Conservation (phyloP, 768 basidiomycete species). For the Leccinum variicolor region DNA sequence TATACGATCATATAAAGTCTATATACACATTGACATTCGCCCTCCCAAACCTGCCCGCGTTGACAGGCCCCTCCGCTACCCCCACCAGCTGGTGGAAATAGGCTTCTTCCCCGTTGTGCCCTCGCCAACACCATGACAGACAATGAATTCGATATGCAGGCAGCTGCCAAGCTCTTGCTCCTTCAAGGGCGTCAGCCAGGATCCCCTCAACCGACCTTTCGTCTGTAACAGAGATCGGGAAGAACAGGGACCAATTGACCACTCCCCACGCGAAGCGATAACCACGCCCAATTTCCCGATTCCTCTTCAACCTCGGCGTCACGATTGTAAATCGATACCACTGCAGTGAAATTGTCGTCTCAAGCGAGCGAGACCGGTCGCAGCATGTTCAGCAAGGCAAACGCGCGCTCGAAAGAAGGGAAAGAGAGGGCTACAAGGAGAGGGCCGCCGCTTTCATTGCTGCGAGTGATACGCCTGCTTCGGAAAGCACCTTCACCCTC, state of each 20-base stretch:
- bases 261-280: conserved; percentile 2
- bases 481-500: conserved; percentile 25
- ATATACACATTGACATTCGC: conserved; percentile 8
- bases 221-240: conserved; percentile 1
- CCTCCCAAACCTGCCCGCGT: conserved; percentile 10
- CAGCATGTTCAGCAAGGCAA: conserved; percentile 78
- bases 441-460: conserved; percentile 34
- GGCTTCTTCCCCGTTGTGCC: conserved; percentile 79
- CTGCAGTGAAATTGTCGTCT: conserved; percentile 74
- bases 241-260: neutral
- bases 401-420: conserved; percentile 80
- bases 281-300: neutral
- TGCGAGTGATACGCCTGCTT: conserved; percentile 16
- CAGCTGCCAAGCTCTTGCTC: conserved; percentile 69
- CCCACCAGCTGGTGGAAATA: conserved; percentile 94
- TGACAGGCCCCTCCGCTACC: conserved; percentile 43
- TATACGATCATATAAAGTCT: neutral
- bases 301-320: neutral
- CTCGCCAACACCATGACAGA: conserved; percentile 60
- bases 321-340: conserved; percentile 42
- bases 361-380: conserved; percentile 86
- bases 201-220: neutral
- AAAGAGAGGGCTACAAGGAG: conserved; percentile 87
- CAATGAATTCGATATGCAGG: conserved; percentile 64
- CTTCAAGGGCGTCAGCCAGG: conserved; percentile 27